Conservation (phyloP, 2,329 filamentous ascomycete species). For the Chaetomium sp. region DNA sequence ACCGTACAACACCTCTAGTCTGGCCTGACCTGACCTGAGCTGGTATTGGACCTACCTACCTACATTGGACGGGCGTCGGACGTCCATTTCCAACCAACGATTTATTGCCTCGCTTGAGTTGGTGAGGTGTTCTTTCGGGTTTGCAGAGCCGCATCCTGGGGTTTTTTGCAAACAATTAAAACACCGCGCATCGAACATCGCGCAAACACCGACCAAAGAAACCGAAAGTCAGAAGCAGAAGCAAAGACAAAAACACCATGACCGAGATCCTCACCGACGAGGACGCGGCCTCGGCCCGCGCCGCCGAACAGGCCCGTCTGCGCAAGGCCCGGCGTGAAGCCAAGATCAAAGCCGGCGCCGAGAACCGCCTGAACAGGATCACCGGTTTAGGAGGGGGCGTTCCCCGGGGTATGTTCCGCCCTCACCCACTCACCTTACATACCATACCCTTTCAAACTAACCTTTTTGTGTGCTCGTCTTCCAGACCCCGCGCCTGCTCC, state of each 20-base stretch:
- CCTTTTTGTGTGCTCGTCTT: not conserved
- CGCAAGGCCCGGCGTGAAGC: conserved; percentile 74
- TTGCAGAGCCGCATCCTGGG: too few relatives aligned
- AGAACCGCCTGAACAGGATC: conserved; percentile 66
- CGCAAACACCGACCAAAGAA: not conserved
- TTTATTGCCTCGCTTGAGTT: too few relatives aligned
- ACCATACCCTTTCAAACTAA: too few relatives aligned
- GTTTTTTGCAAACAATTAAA: not conserved
- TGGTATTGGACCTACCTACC: too few relatives aligned
- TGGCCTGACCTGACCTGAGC: too few relatives aligned
- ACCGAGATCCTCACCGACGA: conserved; percentile 32
- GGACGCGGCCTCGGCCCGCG: conserved; percentile 42
- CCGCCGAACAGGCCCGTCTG: conserved; percentile 61
- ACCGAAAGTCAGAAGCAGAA: not conserved
- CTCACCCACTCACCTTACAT: not conserved
- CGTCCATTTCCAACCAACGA: too few relatives aligned
- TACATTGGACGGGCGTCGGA: too few relatives aligned
- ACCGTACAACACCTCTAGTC: too few relatives aligned
- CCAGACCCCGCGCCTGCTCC: conserved; percentile 1
- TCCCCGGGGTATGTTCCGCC: conserved; percentile 15
- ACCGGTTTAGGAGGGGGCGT: conserved; percentile 60
- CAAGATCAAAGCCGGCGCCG: conserved; percentile 67
- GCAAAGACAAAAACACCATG: conserved; percentile 30
- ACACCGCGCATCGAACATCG: not conserved
- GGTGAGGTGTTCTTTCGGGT: too few relatives aligned